A percentile compares a stretch with the other conserved stretches of the same genome.
phyloP scores from a whole-genome alignment of 2,329 filamentous ascomycete species.

The Aspergillus eucalypticola region DNA sequence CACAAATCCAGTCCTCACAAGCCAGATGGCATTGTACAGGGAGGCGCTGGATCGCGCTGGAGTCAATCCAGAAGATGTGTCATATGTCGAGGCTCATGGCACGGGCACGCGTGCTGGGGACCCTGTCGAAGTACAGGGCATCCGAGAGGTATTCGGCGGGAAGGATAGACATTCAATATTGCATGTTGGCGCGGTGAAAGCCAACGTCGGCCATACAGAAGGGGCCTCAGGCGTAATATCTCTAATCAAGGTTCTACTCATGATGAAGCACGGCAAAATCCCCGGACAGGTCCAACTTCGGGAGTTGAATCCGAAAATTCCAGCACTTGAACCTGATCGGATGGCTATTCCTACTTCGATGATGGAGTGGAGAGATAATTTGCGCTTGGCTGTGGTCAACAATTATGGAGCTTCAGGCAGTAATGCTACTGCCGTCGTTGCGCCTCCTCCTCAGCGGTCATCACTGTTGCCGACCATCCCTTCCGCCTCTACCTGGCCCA shows the following conservation, averaged over 20 bases:
- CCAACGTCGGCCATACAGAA: neutral
- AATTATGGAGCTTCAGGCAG: slow-evolving; percentile 13
- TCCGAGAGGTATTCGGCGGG: no score
- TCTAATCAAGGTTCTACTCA: neutral
- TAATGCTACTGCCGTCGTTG: slow-evolving; percentile 10
- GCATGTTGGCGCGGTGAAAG: no score
- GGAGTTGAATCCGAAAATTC: neutral
- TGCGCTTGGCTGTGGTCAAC: slow-evolving; percentile 4
- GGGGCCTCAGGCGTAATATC: neutral
- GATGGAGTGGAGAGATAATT: neutral
- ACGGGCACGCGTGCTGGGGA: no score
- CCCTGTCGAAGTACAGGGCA: no score
- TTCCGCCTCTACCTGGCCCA: no score
- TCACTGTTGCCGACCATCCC: neutral
- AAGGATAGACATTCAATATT: no score
- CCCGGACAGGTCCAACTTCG: neutral
- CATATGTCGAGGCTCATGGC: no score
- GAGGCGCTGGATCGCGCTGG: no score
- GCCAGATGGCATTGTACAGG: no score
- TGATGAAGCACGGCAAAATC: neutral
- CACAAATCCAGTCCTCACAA: no score
- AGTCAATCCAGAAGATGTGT: no score
- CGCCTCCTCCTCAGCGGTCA: neutral
- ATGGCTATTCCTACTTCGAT: neutral
- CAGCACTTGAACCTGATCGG: neutral